Conservation (phyloP, 2,329 filamentous ascomycete genomes). For the Monosporascus sp. region DNA sequence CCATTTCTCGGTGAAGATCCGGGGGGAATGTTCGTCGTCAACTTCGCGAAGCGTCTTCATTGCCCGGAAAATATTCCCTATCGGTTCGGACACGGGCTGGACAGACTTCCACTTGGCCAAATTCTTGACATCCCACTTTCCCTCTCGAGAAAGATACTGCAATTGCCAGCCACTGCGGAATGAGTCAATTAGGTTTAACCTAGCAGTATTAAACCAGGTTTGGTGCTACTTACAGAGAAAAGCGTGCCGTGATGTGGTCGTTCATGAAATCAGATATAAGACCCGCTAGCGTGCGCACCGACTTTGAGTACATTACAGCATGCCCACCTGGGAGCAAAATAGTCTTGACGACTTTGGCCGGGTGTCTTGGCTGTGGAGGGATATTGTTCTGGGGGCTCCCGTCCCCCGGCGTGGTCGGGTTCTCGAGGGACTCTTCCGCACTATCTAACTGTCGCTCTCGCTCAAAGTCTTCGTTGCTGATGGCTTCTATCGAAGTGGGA, state of each 20-base stretch:
- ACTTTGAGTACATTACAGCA: constrained; percentile 74
- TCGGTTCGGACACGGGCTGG: constrained; percentile 68
- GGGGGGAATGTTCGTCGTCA: constrained; percentile 75
- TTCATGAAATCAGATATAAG: constrained; percentile 78
- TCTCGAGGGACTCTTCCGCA: constrained; percentile 28
- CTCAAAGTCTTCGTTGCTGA: constrained; percentile 32
- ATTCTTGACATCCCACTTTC: constrained; percentile 98
- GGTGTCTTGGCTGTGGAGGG: constrained; percentile 43
- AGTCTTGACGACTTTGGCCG: constrained; percentile 56
- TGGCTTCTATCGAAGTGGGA: constrained; percentile 32
- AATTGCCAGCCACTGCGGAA: constrained; percentile 71
- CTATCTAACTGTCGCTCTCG: constrained; percentile 15
- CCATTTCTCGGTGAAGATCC: constrained; percentile 50
- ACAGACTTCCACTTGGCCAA: constrained; percentile 85
- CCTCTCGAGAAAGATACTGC: constrained; percentile 78
- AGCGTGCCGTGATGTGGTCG: constrained; percentile 66
- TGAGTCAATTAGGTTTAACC: background rate
- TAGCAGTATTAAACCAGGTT: background rate
- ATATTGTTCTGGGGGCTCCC: constrained; percentile 35
- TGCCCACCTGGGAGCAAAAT: constrained; percentile 73
- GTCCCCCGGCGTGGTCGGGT: constrained; percentile 42
- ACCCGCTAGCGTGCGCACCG: constrained; percentile 70
- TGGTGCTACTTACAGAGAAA: constrained; percentile 49
- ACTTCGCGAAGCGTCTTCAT: constrained; percentile 92
- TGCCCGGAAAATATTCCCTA: constrained; percentile 75